Evolutionary conservation across 768 basidiomycete genomes (phyloP).

Genomic region (Leccinum barrowsii): DNA sequence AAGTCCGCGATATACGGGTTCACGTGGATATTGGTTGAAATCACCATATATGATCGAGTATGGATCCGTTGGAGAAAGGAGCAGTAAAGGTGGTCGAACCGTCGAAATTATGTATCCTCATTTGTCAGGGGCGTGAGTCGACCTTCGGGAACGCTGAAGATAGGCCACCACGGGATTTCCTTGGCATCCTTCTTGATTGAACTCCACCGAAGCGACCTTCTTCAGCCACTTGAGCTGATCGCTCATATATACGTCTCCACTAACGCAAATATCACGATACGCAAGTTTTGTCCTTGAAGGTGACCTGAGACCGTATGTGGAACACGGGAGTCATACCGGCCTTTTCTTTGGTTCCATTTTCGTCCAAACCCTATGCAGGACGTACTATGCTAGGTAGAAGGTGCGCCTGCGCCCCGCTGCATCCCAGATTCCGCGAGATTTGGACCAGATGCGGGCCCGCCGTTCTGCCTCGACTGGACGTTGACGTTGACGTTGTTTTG

Average conservation of each 20-base stretch:
- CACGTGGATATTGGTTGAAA: slow-evolving; percentile 95
- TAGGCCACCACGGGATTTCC: slow-evolving; percentile 95
- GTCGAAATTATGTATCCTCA: slow-evolving; percentile 80
- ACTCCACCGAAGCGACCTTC: slow-evolving; percentile 85
- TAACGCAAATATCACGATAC: slow-evolving; percentile 75
- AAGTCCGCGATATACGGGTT: slow-evolving; percentile 98
- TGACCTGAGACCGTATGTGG: slow-evolving; percentile 80
- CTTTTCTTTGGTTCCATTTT: no score
- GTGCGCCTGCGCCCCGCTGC: no score
- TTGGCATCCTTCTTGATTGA: slow-evolving; percentile 79
- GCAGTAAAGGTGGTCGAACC: slow-evolving; percentile 68
- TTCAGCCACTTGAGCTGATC: slow-evolving; percentile 85
- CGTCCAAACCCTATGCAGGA: no score
- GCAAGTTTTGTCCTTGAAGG: slow-evolving; percentile 87
- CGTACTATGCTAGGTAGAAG: no score
- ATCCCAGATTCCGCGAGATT: no score
- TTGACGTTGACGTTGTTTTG: no score
- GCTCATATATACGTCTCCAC: slow-evolving; percentile 83
- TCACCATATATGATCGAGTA: slow-evolving; percentile 97
- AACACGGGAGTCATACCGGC: slow-evolving; percentile 46
- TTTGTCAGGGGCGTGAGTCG: slow-evolving; percentile 72
- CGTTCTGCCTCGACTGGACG: no score
- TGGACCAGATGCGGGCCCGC: no score
- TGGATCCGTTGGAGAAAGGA: slow-evolving; percentile 86
- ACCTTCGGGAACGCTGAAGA: slow-evolving; percentile 73